These are phyloP conservation scores for Neonectria hederae DNA, from an alignment of 2,329 filamentous ascomycete species.

Conservation along the genomic window DNA sequence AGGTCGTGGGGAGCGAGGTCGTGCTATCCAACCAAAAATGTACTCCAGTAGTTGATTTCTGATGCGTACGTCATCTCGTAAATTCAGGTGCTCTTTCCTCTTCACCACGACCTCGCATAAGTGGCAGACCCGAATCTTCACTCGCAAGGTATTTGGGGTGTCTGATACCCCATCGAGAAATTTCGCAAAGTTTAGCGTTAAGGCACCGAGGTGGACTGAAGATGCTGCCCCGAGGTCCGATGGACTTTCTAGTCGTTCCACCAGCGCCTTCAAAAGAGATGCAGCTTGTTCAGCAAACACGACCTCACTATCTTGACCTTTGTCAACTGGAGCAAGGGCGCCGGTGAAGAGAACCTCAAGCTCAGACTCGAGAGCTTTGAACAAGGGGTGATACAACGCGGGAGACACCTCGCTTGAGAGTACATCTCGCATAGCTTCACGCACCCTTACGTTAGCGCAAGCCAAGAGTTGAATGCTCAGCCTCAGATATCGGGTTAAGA, in stretches of 20 bases:
- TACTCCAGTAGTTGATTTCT: constrained; percentile 74
- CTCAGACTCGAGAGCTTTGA: constrained; percentile 72
- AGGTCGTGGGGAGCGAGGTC: constrained; percentile 62
- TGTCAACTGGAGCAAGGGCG: constrained; percentile 59
- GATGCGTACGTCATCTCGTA: constrained; percentile 74
- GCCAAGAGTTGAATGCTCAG: constrained; percentile 72
- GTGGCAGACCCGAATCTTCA: constrained; percentile 76
- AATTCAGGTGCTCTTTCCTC: constrained; percentile 73
- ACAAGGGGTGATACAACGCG: constrained; percentile 68
- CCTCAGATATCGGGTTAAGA: constrained; percentile 68
- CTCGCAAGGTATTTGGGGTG: constrained; percentile 64
- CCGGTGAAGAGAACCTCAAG: constrained; percentile 70
- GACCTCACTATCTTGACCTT: constrained; percentile 67
- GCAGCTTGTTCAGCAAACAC: constrained; percentile 75
- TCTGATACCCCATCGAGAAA: constrained; percentile 70
- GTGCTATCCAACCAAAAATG: constrained; percentile 74
- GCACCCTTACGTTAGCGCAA: constrained; percentile 70
- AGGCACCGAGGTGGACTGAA: constrained; percentile 69
- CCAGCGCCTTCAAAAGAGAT: constrained; percentile 68
- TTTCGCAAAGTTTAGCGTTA: constrained; percentile 73
- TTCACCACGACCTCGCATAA: constrained; percentile 71
- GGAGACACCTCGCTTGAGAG: constrained; percentile 72
- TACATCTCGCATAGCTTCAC: constrained; percentile 73
- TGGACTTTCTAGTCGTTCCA: constrained; percentile 71
- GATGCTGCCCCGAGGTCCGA: constrained; percentile 70